phyloP scores from a whole-genome alignment of 1,284 basidiomycete genomes.

The Lignosus rhinocerotis region DNA sequence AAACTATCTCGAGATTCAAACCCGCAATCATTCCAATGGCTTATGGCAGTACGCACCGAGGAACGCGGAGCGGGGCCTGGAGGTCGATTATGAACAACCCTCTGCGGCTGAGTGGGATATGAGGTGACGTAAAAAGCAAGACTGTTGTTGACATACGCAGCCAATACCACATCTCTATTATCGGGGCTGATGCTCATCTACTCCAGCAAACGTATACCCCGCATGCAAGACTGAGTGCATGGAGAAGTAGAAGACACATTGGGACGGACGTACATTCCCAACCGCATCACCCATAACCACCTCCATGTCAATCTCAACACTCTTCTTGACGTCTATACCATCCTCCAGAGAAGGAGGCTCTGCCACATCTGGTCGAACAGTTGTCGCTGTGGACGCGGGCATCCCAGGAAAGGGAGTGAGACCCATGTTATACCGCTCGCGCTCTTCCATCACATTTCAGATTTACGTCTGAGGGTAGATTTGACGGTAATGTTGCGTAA shows the following conservation, averaged over 20 bases:
- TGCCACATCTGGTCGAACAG: slow-evolving; percentile 17
- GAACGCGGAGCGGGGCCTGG: slow-evolving; percentile 83
- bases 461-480: slow-evolving; percentile 7
- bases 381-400: slow-evolving; percentile 17
- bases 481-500: slow-evolving; percentile 9
- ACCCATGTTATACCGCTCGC: slow-evolving; percentile 16
- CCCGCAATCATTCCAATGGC: slow-evolving; percentile 39
- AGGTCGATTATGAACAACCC: slow-evolving; percentile 98
- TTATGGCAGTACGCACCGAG: slow-evolving; percentile 57
- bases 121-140: neutral
- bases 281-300: slow-evolving; percentile 77
- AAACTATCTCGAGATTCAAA: slow-evolving; percentile 67
- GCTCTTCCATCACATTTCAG: slow-evolving; percentile 23
- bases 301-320: slow-evolving; percentile 75
- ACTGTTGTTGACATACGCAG: slow-evolving; percentile 54
- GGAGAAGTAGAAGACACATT: neutral
- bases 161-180: slow-evolving; percentile 77
- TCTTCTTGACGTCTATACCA: slow-evolving; percentile 55
- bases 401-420: slow-evolving; percentile 15
- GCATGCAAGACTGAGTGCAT: neutral
- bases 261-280: slow-evolving; percentile 67
- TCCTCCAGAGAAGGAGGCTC: slow-evolving; percentile 19
- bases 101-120: slow-evolving; percentile 58
- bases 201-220: neutral
- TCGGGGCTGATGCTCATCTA: slow-evolving; percentile 84